Percentiles rank a stretch among this genome's conserved stretches.
Conservation (phyloP, 2,329 filamentous ascomycete genomes). For the Aspergillus brasiliensis region DNA sequence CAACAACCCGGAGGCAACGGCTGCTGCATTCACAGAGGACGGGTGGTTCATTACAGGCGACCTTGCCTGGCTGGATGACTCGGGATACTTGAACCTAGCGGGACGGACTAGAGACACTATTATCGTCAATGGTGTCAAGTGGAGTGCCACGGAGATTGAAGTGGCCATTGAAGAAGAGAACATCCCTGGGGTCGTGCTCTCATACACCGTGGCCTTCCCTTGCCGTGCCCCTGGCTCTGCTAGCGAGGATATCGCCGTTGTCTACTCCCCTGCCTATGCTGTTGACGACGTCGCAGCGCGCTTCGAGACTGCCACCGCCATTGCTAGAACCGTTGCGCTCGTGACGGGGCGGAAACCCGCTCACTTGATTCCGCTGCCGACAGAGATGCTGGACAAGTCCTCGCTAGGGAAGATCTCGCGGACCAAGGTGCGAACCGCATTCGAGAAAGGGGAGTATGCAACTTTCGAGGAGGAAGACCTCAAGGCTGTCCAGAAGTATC, state of each 20-base stretch:
- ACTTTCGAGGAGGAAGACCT: neutral
- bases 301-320: conserved; percentile 11
- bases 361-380: conserved; percentile 12
- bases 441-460: conserved; percentile 31
- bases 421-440: conserved; percentile 29
- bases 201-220: conserved; percentile 29
- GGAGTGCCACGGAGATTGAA: conserved; percentile 43
- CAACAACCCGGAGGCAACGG: conserved; percentile 31
- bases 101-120: conserved; percentile 45
- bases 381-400: conserved; percentile 11
- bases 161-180: conserved; percentile 38
- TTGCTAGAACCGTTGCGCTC: conserved; percentile 10
- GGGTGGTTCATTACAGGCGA: conserved; percentile 36
- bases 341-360: neutral
- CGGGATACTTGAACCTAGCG: conserved; percentile 12
- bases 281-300: conserved; percentile 11
- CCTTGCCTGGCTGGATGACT: conserved; percentile 14
- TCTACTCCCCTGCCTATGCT: conserved; percentile 37
- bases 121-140: conserved; percentile 53
- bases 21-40: conserved; percentile 28
- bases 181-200: conserved; percentile 25
- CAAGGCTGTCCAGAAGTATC: conserved; percentile 1
- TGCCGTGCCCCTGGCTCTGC: conserved; percentile 42
- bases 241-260: conserved; percentile 45
- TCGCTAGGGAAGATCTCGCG: conserved; percentile 19